These are phyloP conservation scores for Clonostachys rhizophaga DNA, from an alignment of 2,329 filamentous ascomycete genomes.

Conservation along the genomic window DNA sequence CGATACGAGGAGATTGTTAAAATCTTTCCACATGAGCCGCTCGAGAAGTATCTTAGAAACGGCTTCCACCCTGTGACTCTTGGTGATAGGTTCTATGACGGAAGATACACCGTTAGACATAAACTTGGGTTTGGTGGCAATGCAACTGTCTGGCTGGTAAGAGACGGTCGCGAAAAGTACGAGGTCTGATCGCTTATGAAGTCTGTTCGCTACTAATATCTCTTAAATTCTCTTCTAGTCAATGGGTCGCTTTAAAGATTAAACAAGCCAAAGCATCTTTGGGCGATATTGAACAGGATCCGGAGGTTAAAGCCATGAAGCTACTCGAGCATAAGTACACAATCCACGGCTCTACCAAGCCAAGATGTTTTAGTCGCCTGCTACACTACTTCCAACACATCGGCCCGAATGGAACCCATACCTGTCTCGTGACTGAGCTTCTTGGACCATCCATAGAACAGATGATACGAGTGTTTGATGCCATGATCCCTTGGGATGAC, in stretches of 20 bases:
- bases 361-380: conserved; percentile 19
- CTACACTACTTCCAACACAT: conserved; percentile 17
- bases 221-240: background rate
- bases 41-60: conserved; percentile 4
- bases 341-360: background rate
- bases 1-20: no score
- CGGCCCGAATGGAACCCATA: conserved; percentile 22
- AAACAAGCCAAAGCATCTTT: background rate
- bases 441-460: conserved; percentile 15
- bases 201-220: no score
- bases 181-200: no score
- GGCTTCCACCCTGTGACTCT: conserved; percentile 11
- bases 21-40: no score
- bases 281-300: background rate
- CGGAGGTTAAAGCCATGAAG: conserved; percentile 2
- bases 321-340: conserved; percentile 9
- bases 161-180: conserved; percentile 11
- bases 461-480: no score
- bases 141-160: conserved; percentile 14
- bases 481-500: no score
- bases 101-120: conserved; percentile 8
- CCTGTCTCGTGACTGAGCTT: conserved; percentile 19
- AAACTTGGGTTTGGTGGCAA: conserved; percentile 10
- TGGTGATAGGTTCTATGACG: conserved; percentile 5
- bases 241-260: conserved; percentile 2